Evolutionary conservation across 345 rosid genomes (phyloP), one percentile per base, ranked within the genome.

Genomic region (Lepidium africanum): DNA sequence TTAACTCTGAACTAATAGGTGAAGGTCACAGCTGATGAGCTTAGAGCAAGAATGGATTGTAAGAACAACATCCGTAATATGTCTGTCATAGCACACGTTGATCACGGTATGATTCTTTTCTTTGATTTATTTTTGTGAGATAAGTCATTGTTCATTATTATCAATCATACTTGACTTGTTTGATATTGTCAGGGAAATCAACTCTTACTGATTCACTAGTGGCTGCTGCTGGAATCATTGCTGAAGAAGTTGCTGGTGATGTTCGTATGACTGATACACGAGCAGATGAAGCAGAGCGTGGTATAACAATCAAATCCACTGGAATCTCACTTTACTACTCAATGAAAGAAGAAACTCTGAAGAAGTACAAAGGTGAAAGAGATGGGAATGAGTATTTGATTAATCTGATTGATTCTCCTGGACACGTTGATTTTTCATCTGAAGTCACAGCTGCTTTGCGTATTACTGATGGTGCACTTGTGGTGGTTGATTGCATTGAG

Each of bases 391-490:
- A 89, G 67, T 89, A 89, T 50, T 81, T 89, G 13, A 89, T 89
- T 79, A 89, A 89, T 77, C 87, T 87, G 46, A 89, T 89, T 9
- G 96, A 89, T 51, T 89, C 96, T 0, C 96, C 96, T 15, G 92
- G 92, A 25, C 92, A 86, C 25, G 92, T 89, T 57, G 96, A 89
- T 72, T 89, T 89, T 59, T 86, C 92, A 3, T 89, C 96, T 54
- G 92, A 89, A 70, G 96, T 89, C 57, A 89, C 96, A 37, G 96
- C 96, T 71, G 96, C 96, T 10, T 88, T 89, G 12, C 96, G 96
- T 38, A 89, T 89, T 12, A 89, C 96, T 23, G 96, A 89, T 74
- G 92, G 96, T 75, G 96, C 92, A 2, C 85, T 89, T 32, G 92
- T 89, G 45, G 96, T 89, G 41, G 96, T 89, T 13, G 96, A 89